Evolutionary conservation across 306 rosid species (phyloP), one percentile per base, ranked within the genome.

Genomic region (Cucurbita ficifolia): DNA sequence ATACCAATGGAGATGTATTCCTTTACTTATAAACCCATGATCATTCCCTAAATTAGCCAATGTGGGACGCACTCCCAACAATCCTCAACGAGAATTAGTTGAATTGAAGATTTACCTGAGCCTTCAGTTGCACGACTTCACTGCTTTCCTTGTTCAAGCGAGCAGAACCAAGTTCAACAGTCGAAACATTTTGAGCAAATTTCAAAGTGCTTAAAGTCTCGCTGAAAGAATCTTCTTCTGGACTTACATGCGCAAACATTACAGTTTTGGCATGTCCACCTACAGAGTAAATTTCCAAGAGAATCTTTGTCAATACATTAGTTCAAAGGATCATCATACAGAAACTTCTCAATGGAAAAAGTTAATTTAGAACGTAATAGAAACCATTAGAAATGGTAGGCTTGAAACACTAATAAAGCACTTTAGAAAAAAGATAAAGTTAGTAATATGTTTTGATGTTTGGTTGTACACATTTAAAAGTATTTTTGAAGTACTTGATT

Each of bases 201-300:
- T 94, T 94, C 59, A 94, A 73, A 52, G 99, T 94, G 78, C 91
- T 89, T 48, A 91, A 58, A 16, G 97, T 89, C 84, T 94, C 99
- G 22, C 92, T 33, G 77, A 94, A 91, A 10, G 91, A 94, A 71
- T 94, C 91, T 45, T 89, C 92, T 77, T 94, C 97, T 4, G 97
- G 95, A 82, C 97, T 91, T 75, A 91, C 86, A 74, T 94, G 99
- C 54, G 97, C 99, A 79, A 94, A 83, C 99, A 94, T 94, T 83
- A 94, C 79, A 1, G 99, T 94, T 80, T 94, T 94, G 24, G 99
- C 99, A 80, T 91, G 92, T 60, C 97, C 96, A 79, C 99, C 98
- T 90, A 75, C 75, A 24, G 36, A 49, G 79, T 4, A 82, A 75
- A 46, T 70, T 78, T 69, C 36, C 79, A 69, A 19, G 43, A 74